Evolutionary conservation across 495 filamentous ascomycete genomes (phyloP).

Genomic region (Xylaria castorea): DNA sequence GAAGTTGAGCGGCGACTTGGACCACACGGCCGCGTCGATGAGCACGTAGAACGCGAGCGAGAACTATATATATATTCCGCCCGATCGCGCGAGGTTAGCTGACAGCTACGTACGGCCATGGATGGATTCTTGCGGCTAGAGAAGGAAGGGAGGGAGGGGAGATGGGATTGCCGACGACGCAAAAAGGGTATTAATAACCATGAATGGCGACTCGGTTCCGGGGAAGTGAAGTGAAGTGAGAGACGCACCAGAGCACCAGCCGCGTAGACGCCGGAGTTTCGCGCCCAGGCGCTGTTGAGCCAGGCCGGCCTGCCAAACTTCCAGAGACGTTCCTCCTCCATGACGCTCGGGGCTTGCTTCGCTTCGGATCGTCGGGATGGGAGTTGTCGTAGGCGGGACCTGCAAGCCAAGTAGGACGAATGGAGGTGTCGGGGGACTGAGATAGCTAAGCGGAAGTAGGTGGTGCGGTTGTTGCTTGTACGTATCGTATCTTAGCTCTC

Average conservation of each 20-base stretch:
- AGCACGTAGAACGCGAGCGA: slow-evolving; percentile 96
- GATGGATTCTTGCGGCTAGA: too few relatives aligned
- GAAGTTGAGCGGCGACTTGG: slow-evolving; percentile 76
- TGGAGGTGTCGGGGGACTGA: background rate
- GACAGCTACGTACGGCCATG: background rate
- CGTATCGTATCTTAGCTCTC: background rate
- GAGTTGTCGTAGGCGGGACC: background rate
- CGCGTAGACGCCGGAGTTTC: slow-evolving; percentile 81
- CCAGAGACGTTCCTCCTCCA: slow-evolving; percentile 74
- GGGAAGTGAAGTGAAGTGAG: background rate
- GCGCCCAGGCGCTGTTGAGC: slow-evolving; percentile 84
- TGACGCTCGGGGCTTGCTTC: slow-evolving; percentile 30
- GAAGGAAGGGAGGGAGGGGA: background rate
- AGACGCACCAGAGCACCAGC: slow-evolving; percentile 84
- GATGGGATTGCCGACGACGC: too few relatives aligned
- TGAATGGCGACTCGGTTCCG: background rate
- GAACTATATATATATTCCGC: slow-evolving; percentile 72
- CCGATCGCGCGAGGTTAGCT: too few relatives aligned
- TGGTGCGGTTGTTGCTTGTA: background rate
- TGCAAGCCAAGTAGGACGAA: background rate
- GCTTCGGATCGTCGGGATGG: slow-evolving; percentile 8
- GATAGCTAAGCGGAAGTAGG: background rate
- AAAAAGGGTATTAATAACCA: too few relatives aligned
- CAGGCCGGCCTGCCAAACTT: slow-evolving; percentile 84
- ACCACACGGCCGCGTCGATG: slow-evolving; percentile 90